Base-by-base conservation (phyloP, 2,329 filamentous ascomycete species). In the Clarireedia paspali region DNA sequence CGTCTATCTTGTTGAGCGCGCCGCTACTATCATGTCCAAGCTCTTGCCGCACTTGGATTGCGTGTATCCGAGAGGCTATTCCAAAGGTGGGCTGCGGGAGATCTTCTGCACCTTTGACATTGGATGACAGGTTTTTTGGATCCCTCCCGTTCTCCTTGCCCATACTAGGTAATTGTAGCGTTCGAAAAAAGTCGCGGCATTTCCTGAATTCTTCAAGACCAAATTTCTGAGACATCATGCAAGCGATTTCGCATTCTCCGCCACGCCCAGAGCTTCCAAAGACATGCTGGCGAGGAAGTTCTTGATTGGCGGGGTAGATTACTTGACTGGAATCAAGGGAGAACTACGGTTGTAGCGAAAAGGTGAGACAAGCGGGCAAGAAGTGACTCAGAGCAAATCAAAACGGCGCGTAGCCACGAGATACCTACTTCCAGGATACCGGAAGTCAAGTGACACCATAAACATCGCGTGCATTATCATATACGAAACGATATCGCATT, bases 391-490 rank as follows among this genome's bases (percentile, higher is more conserved):
- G 47, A 40, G 48, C 36, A 53, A 54, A 57, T 54, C 14, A 30
- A 38, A 49, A 53, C 36, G 34, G 53, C 38, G 26, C 42, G 44
- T 52, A 17, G 38, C 53, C 53, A 56, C 48, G 53, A 56, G 53
- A 56, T 56, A 50, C 46, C 24, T 47, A 56, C 40, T 56, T 56
- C 53, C 53, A 55, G 53, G 53, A 50, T 55, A 55, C 34, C 47
- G 53, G 53, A 45, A 56, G 53, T 56, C 53, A 56, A 56, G 53
- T 56, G 53, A 56, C 39, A 56, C 53, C 44, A 38, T 39, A 26
- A 15, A 38, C 34, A 20, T 54, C 45, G 39, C 52, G 39, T 53
- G 50, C 47, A 30, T 30, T 30, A 46, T 46, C 44, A 46, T 26
- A 24, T 46, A 46, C 23, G 23, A 15, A 46, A 50, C 9, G 26